Percentiles rank a stretch among this genome's conserved stretches.
These are phyloP conservation scores for Xylaria arbuscula DNA, from an alignment of 2,329 filamentous ascomycete species.

Conservation along the genomic window DNA sequence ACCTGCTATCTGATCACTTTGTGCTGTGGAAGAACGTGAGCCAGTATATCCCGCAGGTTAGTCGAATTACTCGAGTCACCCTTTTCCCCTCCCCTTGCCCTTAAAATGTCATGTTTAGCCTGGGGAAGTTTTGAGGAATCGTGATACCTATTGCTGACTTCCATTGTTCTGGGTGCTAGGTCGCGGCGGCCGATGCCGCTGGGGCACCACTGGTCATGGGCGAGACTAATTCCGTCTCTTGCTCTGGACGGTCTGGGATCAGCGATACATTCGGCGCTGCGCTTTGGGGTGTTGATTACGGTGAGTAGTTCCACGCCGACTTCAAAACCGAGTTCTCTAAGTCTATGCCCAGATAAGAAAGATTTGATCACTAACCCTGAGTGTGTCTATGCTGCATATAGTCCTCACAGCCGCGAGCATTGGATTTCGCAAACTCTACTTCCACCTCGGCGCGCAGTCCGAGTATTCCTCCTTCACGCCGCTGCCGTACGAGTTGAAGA, in stretches of 20 bases:
- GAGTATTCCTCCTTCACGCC: constrained; percentile 51
- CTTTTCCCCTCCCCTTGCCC: not conserved
- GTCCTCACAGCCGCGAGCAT: constrained; percentile 51
- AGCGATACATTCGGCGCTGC: constrained; percentile 61
- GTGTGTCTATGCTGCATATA: not conserved
- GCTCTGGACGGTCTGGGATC: constrained; percentile 55
- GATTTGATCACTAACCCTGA: not conserved
- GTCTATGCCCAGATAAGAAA: not conserved
- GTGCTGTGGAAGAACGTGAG: constrained; percentile 53
- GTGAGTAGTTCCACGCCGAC: not conserved
- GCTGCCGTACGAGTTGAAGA: constrained; percentile 46
- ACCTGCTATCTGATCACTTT: constrained; percentile 50
- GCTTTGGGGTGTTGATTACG: constrained; percentile 62
- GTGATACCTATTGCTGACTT: not conserved
- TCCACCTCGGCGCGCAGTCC: constrained; percentile 57
- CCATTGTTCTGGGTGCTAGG: not conserved
- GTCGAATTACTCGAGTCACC: not conserved
- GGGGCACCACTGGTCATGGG: constrained; percentile 57
- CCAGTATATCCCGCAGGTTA: constrained; percentile 49
- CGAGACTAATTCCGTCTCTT: constrained; percentile 60
- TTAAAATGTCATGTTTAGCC: not conserved
- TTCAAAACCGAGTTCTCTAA: not conserved
- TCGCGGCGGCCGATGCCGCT: constrained; percentile 50
- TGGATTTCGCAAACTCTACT: constrained; percentile 54
- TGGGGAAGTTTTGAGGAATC: not conserved